These are phyloP conservation scores for Lasiodiplodia sp. DNA, from an alignment of 2,329 filamentous ascomycete genomes.

Conservation along the genomic window DNA sequence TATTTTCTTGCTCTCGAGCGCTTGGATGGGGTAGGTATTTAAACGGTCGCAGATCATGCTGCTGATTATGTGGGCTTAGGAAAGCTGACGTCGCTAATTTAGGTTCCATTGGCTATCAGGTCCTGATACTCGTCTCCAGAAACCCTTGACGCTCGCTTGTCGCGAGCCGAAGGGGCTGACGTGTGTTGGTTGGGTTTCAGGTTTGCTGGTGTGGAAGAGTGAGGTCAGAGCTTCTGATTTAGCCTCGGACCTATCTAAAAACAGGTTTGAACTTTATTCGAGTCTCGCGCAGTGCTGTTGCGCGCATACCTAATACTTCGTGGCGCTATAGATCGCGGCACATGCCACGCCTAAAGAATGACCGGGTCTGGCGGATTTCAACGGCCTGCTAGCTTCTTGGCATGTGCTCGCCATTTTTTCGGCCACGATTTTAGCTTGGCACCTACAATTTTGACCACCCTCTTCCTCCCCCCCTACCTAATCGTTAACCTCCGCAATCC, in stretches of 20 bases:
- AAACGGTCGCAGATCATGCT: neutral
- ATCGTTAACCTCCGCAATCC: no score
- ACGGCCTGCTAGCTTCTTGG: no score
- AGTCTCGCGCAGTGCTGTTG: no score
- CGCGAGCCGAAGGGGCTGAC: conserved; percentile 3
- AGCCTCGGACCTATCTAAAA: neutral
- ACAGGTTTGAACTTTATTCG: no score
- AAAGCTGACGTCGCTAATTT: neutral
- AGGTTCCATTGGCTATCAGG: neutral
- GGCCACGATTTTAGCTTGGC: no score
- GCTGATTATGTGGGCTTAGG: neutral
- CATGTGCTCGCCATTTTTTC: no score
- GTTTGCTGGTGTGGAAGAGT: neutral
- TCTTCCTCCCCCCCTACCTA: no score
- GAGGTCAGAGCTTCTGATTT: neutral
- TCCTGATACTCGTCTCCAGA: conserved; percentile 4
- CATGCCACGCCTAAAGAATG: no score
- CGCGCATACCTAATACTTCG: no score
- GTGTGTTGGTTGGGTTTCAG: conserved; percentile 15
- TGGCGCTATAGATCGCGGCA: no score
- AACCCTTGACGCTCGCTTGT: conserved; percentile 22
- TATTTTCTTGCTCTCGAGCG: neutral
- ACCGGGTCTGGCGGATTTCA: no score
- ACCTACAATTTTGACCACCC: no score
- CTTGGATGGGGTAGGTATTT: conserved; percentile 22